Evolutionary conservation across 1,284 basidiomycete genomes (phyloP), one percentile per base, ranked within the genome.

Genomic region (Rhodotorula sp.): DNA sequence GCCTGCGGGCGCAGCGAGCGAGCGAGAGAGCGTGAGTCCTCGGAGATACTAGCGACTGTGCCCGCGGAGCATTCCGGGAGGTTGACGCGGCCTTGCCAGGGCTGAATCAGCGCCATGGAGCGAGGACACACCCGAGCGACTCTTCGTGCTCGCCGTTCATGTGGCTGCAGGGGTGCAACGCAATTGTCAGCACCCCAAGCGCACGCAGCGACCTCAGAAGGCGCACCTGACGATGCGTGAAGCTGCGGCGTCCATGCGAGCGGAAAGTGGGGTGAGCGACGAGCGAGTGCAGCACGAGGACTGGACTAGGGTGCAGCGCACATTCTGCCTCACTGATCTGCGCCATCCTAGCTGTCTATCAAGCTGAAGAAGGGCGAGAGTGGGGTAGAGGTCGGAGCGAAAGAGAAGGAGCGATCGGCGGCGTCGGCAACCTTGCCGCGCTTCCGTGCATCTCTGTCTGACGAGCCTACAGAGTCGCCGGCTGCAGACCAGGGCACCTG

Each of bases 61-160:
- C n/a, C n/a, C 25, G 41, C 5, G 21, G 41, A 23, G 23, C 42
- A 42, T 10, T 10, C 23, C 21, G 23, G 23, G 21, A 0, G 7
- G 9, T 52, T 10, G 50, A 23, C 12, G 50, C 34, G 34, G 34
- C 34, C 5, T 34, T 34, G 34, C 34, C 0, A 42, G 21, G 8
- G 41, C 19, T 23, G 42, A 7, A 23, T 21, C 41, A 3, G 45
- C 3, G 25, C 4, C 14, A 8, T 5, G 8, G 49, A 16, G 45
- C 17, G 25, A 4, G 34, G 13, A 8, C 58, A 17, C 27, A 68
- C 59, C 61, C 44, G 49, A 73, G 61, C 5, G 67, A 70, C 8
- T 41, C 44, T 23, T 41, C 58, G 46, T 73, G 71, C n/a, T 73
- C 71, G 19, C 23, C 25, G 68, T 73, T 73, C 67, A 70, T 73